These are phyloP conservation scores for Pichia sp. DNA, from an alignment of 1,139 yeast genomes.

Conservation along the genomic window DNA sequence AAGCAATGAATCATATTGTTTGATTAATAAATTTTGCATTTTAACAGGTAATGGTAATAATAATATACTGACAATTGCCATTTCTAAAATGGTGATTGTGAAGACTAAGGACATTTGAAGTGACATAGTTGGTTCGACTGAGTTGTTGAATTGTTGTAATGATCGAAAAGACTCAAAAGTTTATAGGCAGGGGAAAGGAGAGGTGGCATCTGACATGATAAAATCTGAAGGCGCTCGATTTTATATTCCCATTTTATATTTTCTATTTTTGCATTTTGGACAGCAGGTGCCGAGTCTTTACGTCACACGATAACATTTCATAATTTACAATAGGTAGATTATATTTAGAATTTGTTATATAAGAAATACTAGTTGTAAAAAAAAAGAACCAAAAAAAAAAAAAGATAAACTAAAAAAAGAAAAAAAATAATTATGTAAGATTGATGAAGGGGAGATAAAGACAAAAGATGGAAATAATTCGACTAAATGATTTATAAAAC, in stretches of 20 bases:
- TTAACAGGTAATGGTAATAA: conserved; percentile 58
- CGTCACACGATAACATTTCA: no score
- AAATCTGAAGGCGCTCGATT: no score
- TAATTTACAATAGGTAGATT: not conserved
- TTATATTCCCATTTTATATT: no score
- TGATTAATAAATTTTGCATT: conserved; percentile 43
- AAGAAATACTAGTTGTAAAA: not conserved
- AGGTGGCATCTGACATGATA: no score
- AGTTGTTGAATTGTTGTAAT: not conserved
- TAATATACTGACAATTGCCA: conserved; percentile 45
- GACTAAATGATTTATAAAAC: not conserved
- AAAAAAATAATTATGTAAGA: not conserved
- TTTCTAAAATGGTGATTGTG: conserved; percentile 39
- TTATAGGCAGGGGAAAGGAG: no score
- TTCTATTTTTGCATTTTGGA: no score
- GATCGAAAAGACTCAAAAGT: no score
- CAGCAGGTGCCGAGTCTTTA: no score
- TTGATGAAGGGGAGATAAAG: no score
- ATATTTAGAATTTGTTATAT: not conserved
- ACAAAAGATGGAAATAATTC: no score
- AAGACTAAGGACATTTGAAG: conserved; percentile 27
- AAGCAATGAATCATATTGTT: conserved; percentile 32
- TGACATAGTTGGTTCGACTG: conserved; percentile 18
- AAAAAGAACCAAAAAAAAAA: not conserved
- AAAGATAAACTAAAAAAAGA: not conserved